Evolutionary conservation across 495 filamentous ascomycete species (phyloP).

Genomic region (Penicillium steckii): DNA sequence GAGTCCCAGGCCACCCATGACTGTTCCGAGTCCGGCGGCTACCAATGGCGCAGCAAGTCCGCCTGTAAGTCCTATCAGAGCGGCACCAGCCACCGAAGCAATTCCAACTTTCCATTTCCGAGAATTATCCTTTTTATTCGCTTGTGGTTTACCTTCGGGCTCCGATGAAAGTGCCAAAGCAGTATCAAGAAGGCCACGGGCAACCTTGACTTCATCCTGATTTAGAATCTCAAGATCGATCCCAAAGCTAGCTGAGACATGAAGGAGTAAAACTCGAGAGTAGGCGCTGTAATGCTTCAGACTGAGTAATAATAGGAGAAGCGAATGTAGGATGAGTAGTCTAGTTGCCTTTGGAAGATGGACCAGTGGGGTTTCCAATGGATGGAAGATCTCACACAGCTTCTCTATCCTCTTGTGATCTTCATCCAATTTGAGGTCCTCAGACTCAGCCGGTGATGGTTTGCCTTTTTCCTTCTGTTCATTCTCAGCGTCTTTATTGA

Average conservation of each 20-base stretch:
- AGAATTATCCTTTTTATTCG: conserved; percentile 60
- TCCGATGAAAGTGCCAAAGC: conserved; percentile 69
- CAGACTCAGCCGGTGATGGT: conserved; percentile 8
- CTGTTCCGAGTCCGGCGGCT: conserved; percentile 75
- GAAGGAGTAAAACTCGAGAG: conserved; percentile 71
- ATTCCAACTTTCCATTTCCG: conserved; percentile 81
- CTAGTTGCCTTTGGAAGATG: conserved; percentile 39
- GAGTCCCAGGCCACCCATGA: conserved; percentile 79
- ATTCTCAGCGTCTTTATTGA: conserved; percentile 55
- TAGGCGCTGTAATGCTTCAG: conserved; percentile 78
- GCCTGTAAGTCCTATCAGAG: conserved; percentile 77
- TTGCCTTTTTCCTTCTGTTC: conserved; percentile 17
- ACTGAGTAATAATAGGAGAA: conserved; percentile 73
- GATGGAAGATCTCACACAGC: conserved; percentile 44
- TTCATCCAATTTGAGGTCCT: conserved; percentile 26
- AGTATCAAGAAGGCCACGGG: conserved; percentile 68
- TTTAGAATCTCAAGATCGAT: conserved; percentile 63
- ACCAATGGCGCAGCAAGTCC: conserved; percentile 79
- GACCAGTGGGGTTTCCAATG: conserved; percentile 43
- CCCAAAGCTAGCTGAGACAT: conserved; percentile 65
- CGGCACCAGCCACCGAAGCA: conserved; percentile 75
- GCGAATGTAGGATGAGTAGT: conserved; percentile 54
- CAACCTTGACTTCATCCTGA: conserved; percentile 72
- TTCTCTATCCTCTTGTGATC: conserved; percentile 27
- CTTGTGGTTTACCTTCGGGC: conserved; percentile 63